Base-by-base conservation (phyloP, 192 early-diverging fungal genomes). In the Umbelopsis sp. region DNA sequence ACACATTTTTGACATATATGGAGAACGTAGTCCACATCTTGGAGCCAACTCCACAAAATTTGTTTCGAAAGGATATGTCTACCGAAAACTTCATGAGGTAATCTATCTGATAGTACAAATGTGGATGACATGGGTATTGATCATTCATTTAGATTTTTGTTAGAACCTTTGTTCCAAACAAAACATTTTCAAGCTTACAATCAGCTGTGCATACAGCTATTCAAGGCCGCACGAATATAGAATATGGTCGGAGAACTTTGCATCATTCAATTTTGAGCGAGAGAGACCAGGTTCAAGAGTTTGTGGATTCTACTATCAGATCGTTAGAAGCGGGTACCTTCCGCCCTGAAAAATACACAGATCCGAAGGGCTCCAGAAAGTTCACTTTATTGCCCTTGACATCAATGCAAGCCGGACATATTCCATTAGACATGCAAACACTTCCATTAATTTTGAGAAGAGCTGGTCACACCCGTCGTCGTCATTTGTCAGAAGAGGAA, bases 331-430 rank as follows among this genome's bases (percentile, higher is more conserved):
- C 7, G 9, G 24, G 24, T 16, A 50, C 38, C 14, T 72, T 72
- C 31, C 54, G 62, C n/a, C 71, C 71, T 8, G 45, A 65, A 66
- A 65, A 72, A 45, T 72, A 50, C 26, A 72, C 71, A 14, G 71
- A 72, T 24, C 71, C 71, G 7, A 65, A 47, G 41, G 71, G 56
- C 1, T 43, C 71, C 24, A 2, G 71, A 5, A 25, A 36, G 1
- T 72, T 72, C 36, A 65, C 41, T 2, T 21, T 72, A 0, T 20
- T 72, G 22, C 56, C 71, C 7, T 9, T 65, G 2, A 65, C 11
- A 22, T 47, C 43, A 8, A 7, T 65, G 12, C 54, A 65, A 45
- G 24, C 25, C n/a, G 54, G 71, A 0, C 59, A 72, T 65, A 66
- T 72, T 16, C 25, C 2, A 12, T n/a, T 72, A 3, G 26, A 72